Conservation (phyloP, 441 rosid genomes). For the Pelargonium myrrhifolium region DNA sequence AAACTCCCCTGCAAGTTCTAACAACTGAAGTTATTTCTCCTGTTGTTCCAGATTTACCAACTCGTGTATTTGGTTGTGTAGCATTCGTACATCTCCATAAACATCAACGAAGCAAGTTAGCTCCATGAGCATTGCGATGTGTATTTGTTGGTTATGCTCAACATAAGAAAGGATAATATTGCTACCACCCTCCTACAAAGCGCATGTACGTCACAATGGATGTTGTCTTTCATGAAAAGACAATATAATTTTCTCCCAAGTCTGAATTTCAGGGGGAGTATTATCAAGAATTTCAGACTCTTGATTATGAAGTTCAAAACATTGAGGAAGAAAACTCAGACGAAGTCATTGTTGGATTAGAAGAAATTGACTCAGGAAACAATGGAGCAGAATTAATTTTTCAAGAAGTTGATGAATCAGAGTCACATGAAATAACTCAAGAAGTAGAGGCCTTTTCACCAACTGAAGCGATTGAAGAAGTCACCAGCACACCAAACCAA, state of each 20-base stretch:
- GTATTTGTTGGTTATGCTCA: constrained; percentile 2
- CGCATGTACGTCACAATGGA: constrained; percentile 7
- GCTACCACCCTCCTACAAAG: not conserved
- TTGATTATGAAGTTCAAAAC: too few relatives aligned
- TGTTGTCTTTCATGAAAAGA: not conserved
- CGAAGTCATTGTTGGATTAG: not conserved
- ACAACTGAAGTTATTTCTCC: not conserved
- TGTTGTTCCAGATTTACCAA: not conserved
- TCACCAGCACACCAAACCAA: not conserved
- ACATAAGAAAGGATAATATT: not conserved
- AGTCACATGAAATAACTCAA: too few relatives aligned
- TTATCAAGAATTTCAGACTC: not conserved
- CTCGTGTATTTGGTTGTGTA: not conserved
- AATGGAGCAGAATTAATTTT: too few relatives aligned
- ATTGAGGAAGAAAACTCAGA: not conserved
- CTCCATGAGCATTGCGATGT: not conserved
- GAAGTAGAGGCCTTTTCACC: too few relatives aligned
- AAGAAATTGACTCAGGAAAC: too few relatives aligned
- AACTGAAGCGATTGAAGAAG: too few relatives aligned
- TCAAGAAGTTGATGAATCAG: too few relatives aligned
- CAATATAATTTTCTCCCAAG: not conserved
- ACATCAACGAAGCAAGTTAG: not conserved
- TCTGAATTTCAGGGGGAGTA: not conserved
- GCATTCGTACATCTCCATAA: not conserved
- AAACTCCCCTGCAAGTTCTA: not conserved